These are phyloP conservation scores for Kwoniella bestiolae DNA, from an alignment of 768 basidiomycete species.

Conservation along the genomic window DNA sequence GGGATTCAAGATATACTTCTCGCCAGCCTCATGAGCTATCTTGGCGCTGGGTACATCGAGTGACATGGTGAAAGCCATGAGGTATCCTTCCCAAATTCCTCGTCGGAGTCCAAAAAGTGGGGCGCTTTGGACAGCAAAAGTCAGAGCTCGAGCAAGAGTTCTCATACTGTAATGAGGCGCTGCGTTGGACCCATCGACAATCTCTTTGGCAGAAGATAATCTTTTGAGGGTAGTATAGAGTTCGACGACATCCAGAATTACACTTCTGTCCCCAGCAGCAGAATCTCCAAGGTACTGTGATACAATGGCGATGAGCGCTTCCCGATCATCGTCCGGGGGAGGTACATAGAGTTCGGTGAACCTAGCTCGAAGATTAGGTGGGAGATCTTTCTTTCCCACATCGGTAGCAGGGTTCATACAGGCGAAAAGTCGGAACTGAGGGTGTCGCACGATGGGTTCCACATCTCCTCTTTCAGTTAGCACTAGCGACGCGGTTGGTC, in stretches of 20 bases:
- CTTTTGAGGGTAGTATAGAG: conserved; percentile 83
- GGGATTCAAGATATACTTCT: conserved; percentile 75
- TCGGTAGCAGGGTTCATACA: conserved; percentile 99
- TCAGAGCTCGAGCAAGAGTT: conserved; percentile 85
- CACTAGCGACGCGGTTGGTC: conserved; percentile 84
- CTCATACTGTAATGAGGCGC: conserved; percentile 97
- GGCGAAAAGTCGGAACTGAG: conserved; percentile 93
- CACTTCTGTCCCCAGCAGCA: conserved; percentile 80
- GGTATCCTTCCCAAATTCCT: conserved; percentile 90
- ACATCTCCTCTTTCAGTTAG: conserved; percentile 90
- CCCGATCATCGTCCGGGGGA: conserved; percentile 88
- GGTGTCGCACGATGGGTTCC: conserved; percentile 86
- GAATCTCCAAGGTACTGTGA: conserved; percentile 83
- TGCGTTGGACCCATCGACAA: conserved; percentile 92
- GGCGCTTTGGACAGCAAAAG: conserved; percentile 83
- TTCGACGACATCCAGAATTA: conserved; percentile 87
- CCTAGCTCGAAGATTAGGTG: conserved; percentile 81
- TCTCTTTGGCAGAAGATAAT: conserved; percentile 71
- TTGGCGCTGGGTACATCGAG: conserved; percentile 74
- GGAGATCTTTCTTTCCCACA: conserved; percentile 96
- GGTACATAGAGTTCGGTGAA: conserved; percentile 96
- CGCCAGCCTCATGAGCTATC: conserved; percentile 70
- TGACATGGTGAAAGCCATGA: conserved; percentile 98
- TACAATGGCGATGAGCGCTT: conserved; percentile 84
- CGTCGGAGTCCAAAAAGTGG: conserved; percentile 77